A percentile compares a stretch with the other conserved stretches of the same genome.
Evolutionary conservation across 2,329 filamentous ascomycete genomes (phyloP).

Genomic region (Periconia sp.): DNA sequence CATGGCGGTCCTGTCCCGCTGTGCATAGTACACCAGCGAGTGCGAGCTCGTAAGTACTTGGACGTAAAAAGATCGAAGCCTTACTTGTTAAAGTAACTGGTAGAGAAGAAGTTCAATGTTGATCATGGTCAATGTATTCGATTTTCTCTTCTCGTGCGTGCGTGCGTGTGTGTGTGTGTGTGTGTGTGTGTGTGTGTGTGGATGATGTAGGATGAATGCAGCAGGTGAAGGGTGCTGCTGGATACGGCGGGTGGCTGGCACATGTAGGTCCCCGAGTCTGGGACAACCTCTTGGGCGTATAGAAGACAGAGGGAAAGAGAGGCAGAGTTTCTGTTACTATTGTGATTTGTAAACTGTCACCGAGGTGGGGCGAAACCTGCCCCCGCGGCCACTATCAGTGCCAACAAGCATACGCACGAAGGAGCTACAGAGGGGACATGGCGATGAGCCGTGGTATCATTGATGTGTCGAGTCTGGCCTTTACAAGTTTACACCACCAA

Average conservation of each 20-base stretch:
- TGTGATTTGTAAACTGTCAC: background rate
- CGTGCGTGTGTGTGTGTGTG: too few relatives aligned
- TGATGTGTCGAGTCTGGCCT: too few relatives aligned
- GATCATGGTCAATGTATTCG: background rate
- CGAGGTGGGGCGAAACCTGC: background rate
- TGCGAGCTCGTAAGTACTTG: too few relatives aligned
- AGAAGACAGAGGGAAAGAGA: background rate
- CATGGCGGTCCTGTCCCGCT: background rate
- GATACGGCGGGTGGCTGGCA: too few relatives aligned
- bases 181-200: too few relatives aligned
- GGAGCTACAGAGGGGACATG: too few relatives aligned
- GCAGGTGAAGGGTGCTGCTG: background rate
- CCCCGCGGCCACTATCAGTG: too few relatives aligned
- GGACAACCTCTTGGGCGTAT: background rate
- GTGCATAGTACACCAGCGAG: background rate
- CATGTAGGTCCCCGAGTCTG: conserved; percentile 3
- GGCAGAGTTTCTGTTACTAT: background rate
- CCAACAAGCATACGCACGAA: background rate
- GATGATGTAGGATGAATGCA: background rate
- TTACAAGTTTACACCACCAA: too few relatives aligned
- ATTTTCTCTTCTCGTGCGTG: too few relatives aligned
- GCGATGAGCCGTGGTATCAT: too few relatives aligned
- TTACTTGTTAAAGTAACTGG: too few relatives aligned
- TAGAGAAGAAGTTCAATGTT: background rate
- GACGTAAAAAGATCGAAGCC: too few relatives aligned